phyloP scores from a whole-genome alignment of 768 basidiomycete species.

The Phallus indusiatus region DNA sequence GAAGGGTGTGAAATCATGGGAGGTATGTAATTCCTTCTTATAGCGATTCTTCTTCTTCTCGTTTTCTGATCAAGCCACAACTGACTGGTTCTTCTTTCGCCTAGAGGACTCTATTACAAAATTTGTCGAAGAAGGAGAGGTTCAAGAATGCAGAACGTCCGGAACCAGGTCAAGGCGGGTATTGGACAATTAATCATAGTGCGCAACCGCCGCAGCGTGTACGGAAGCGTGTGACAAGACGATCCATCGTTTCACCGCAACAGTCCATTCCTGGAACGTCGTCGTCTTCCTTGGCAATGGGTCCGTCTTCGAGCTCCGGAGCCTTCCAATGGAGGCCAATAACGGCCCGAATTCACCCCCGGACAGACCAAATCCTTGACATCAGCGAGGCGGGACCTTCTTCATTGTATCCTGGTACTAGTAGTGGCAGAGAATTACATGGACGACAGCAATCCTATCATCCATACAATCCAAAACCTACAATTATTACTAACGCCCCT shows the following conservation, averaged over 20 bases:
- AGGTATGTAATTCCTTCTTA: background rate
- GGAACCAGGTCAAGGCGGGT: conserved; percentile 6
- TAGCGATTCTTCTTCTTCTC: background rate
- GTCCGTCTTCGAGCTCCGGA: background rate
- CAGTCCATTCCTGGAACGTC: background rate
- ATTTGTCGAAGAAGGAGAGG: conserved; percentile 3
- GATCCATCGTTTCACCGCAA: background rate
- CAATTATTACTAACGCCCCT: background rate
- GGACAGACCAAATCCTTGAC: background rate
- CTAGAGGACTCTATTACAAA: conserved; percentile 6
- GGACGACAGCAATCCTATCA: background rate
- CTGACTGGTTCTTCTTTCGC: background rate
- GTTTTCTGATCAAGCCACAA: background rate
- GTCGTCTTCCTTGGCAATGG: background rate
- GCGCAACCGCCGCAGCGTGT: conserved; percentile 1
- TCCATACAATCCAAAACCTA: background rate
- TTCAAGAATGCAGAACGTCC: conserved; percentile 4
- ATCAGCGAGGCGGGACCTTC: background rate
- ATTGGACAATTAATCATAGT: conserved; percentile 6
- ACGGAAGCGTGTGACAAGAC: background rate
- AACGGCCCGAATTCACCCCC: background rate
- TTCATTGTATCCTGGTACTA: background rate
- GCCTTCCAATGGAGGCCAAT: background rate
- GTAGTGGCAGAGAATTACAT: background rate
- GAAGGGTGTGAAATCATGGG: conserved; percentile 7